Base-by-base conservation (phyloP, 202 grass and related monocot genomes). In the Elaeis oleifera region DNA sequence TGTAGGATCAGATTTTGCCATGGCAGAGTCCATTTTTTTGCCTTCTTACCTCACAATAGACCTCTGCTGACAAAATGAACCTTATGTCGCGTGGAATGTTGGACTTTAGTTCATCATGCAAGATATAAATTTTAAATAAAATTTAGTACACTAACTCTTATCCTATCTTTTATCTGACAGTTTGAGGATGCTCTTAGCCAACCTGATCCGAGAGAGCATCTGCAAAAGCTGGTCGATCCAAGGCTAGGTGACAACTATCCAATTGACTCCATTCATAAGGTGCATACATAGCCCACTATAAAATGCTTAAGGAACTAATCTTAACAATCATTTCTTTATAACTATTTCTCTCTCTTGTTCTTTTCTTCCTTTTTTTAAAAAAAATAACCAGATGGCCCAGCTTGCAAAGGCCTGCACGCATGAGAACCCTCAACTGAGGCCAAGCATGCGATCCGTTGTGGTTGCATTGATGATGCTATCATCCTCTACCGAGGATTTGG, bases 391-490 rank as follows among this genome's bases (percentile, higher is more conserved):
- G 70, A 63, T 73, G 59, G 70, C 58, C 24, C 60, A 50, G 58
- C 58, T 73, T 55, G 70, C 59, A 5, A 73, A 63, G 59, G 28
- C 58, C 25, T 73, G 70, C 59, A 73, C 59, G 15, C 28, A 56
- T 5, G 59, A 56, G 17, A 36, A 73, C 16, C 70, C 27, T 25
- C 70, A 55, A 8, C 50, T 54, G 50, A 61, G 70, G 51, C 70
- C 70, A 18, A 63, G 17, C 3, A 73, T 73, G 70, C 51, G 50
- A 56, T 27, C 60, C 11, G 9, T 63, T 20, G 70, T 63, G 5
- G 70, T 73, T n/a, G 16, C 70, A 5, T 48, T 73, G 59, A 73
- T 73, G 70, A 48, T 51, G 0, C 59, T 73, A 54, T 73, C 70
- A 36, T 63, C 59, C 3, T 25, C 26, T 24, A 73, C 50, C 3